Conservation (phyloP, 2,329 filamentous ascomycete genomes). For the Graphium sp. region DNA sequence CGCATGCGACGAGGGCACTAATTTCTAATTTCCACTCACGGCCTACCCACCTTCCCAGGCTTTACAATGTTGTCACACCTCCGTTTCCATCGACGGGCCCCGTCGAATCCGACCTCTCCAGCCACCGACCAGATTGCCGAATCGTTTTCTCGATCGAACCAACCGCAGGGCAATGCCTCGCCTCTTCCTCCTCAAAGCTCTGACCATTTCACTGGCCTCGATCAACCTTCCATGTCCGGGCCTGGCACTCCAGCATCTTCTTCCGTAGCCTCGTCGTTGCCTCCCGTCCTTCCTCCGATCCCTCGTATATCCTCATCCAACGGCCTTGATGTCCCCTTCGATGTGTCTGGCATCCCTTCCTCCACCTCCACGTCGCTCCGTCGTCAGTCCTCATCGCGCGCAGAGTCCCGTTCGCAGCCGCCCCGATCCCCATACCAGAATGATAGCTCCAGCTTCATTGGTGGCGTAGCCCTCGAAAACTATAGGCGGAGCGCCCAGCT, state of each 20-base stretch:
- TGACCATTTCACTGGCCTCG: neutral
- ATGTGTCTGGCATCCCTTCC: slow-evolving; percentile 6
- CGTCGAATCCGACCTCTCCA: slow-evolving; percentile 38
- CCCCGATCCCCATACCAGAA: slow-evolving; percentile 16
- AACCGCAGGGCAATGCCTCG: slow-evolving; percentile 1
- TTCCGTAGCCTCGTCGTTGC: slow-evolving; percentile 18
- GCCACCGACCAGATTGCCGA: slow-evolving; percentile 27
- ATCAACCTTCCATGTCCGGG: slow-evolving; percentile 7
- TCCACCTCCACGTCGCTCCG: slow-evolving; percentile 7
- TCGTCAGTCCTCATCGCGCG: slow-evolving; percentile 9
- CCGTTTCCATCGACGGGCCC: slow-evolving; percentile 39
- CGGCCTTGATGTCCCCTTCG: slow-evolving; percentile 8
- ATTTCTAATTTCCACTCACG: too few species aligned
- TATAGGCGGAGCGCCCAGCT: slow-evolving; percentile 22
- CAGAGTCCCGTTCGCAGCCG: slow-evolving; percentile 13
- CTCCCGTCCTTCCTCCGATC: slow-evolving; percentile 34
- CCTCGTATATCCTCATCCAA: slow-evolving; percentile 26
- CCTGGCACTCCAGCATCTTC: slow-evolving; percentile 17
- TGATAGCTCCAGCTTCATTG: slow-evolving; percentile 30
- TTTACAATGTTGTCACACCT: slow-evolving; percentile 40
- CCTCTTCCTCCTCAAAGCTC: slow-evolving; percentile 9
- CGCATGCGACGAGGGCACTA: too few species aligned
- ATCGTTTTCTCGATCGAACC: slow-evolving; percentile 15
- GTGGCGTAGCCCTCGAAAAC: slow-evolving; percentile 35
- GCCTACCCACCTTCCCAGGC: too few species aligned